Evolutionary conservation across 1,284 basidiomycete genomes (phyloP).

Genomic region (Apiotrichum mycotoxinovorans): DNA sequence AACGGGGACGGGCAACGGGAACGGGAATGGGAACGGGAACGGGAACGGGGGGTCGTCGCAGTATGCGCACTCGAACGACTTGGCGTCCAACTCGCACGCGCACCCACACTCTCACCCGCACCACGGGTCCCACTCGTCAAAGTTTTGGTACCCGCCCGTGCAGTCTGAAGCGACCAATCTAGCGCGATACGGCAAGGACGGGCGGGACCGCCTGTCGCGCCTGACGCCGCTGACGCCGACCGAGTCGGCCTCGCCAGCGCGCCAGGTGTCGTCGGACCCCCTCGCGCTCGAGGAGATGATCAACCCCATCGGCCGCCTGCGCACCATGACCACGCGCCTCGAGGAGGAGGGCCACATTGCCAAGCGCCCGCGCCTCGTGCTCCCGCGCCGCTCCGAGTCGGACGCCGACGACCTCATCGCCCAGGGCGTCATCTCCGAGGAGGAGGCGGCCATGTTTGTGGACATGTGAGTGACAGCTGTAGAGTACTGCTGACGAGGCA

Average conservation of each 20-base stretch:
- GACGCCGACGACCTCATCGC: not conserved
- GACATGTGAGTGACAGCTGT: constrained; percentile 58
- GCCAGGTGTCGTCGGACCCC: constrained; percentile 5
- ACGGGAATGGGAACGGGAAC: too few species aligned
- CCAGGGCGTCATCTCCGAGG: constrained; percentile 62
- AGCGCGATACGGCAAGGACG: not conserved
- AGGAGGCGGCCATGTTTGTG: constrained; percentile 72
- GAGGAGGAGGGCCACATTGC: constrained; percentile 16
- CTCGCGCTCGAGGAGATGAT: constrained; percentile 18
- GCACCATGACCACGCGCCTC: constrained; percentile 22
- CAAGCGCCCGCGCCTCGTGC: not conserved
- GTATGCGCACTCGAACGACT: too few species aligned
- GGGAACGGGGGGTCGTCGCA: too few species aligned
- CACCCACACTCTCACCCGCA: too few species aligned
- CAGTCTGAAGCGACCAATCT: not conserved
- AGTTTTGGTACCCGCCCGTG: not conserved
- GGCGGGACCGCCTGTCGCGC: not conserved
- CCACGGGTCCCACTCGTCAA: not conserved
- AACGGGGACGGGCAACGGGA: too few species aligned
- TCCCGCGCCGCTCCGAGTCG: not conserved
- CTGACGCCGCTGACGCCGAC: not conserved
- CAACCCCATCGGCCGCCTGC: constrained; percentile 22
- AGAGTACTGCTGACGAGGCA: not conserved
- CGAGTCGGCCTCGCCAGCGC: not conserved
- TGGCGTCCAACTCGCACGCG: too few species aligned